Conservation (phyloP, 495 filamentous ascomycete genomes). For the Penicillium cosmopolitanum region DNA sequence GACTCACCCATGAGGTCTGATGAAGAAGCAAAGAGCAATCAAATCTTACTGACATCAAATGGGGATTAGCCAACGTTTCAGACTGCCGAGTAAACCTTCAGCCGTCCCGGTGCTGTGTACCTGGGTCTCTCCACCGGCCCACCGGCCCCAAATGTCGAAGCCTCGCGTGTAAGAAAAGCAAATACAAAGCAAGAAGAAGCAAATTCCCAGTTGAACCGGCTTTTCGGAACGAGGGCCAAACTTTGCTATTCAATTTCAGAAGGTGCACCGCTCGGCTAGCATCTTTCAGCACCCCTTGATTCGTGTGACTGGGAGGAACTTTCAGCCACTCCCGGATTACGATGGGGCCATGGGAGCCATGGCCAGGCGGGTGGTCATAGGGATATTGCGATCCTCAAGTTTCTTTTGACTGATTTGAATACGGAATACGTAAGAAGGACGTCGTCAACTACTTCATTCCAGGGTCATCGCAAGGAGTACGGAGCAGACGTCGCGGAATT, state of each 20-base stretch:
- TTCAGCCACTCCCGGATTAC: not conserved
- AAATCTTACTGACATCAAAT: not conserved
- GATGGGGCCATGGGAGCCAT: conserved; percentile 4
- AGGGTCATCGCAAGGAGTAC: conserved; percentile 7
- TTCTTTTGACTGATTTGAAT: not conserved
- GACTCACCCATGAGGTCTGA: not conserved
- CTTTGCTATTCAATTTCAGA: not conserved
- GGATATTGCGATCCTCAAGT: conserved; percentile 14
- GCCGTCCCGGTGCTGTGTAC: not conserved
- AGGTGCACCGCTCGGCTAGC: not conserved
- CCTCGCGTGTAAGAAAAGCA: not conserved
- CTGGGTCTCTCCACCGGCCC: not conserved
- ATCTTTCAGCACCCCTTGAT: not conserved
- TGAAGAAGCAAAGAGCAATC: not conserved
- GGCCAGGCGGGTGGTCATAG: conserved; percentile 1
- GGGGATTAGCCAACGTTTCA: conserved; percentile 2
- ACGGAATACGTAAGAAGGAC: not conserved
- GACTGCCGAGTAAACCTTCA: not conserved
- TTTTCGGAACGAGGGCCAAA: not conserved
- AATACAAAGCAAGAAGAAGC: not conserved
- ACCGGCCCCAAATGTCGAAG: not conserved
- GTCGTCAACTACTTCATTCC: conserved; percentile 6
- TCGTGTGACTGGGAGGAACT: not conserved
- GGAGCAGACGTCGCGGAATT: not conserved
- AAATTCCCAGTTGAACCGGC: not conserved